Evolutionary conservation across 805 yeast species (phyloP), one percentile per base, ranked within the genome.

Genomic region (Metschnikowia continentalis): DNA sequence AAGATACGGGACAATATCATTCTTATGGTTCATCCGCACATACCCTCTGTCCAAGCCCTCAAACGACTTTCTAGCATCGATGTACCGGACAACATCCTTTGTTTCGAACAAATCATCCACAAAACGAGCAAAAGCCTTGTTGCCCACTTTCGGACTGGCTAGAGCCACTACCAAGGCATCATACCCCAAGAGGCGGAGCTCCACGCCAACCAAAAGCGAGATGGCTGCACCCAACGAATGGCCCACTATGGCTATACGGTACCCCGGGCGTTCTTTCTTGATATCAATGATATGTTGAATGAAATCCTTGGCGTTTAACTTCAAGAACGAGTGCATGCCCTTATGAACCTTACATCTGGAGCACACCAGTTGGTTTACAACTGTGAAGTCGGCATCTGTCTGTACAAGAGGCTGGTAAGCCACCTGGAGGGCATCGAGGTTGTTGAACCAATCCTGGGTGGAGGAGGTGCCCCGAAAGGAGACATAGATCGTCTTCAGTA

Each of bases 141-240:
- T 83, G 4, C 89, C 90, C 35, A 86, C 69, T 56, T 80, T 80
- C 0, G 92, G 89, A 13, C 81, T 77, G 1, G 84, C 94, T 66
- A 69, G 82, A 1, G 86, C 74, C 17, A 85, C 65, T 0, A 84
- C 79, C 37, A 76, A 61, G 0, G 87, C 85, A 6, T 78, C 63
- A 50, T 68, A 69, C 0, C 88, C 89, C 61, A 78, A 55, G 17
- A 80, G 59, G 49, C 76, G 67, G 43, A 84, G 71, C 58, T 87
- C 94, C 20, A 82, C 71, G 0, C 86, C 92, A 7, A 80, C 76
- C 33, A 88, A 66, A 3, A 75, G 66, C 1, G 90, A 84, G 47
- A 85, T 64, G 0, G 91, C 90, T 6, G 84, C 95, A 3, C 90
- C 91, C 39, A 88, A 66, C 0, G 94, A 88, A 65, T 88, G 96